phyloP scores from a whole-genome alignment of 2,329 filamentous ascomycete species.

The Juglanconis sp. region DNA sequence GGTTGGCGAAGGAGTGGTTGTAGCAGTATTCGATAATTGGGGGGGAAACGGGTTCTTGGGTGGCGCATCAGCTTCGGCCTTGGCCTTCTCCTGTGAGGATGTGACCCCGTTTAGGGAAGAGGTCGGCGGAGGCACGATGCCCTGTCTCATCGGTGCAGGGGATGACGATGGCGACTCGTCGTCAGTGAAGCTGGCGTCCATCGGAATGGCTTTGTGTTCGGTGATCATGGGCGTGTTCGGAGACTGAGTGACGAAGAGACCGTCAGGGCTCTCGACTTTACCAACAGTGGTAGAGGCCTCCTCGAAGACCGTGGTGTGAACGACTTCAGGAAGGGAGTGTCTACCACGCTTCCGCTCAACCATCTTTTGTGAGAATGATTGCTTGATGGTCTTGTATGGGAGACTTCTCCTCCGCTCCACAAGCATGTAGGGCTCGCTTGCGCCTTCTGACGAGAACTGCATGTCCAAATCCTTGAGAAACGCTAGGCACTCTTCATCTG shows the following conservation, averaged over 20 bases:
- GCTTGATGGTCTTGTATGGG: constrained; percentile 48
- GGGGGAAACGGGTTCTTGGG: constrained; percentile 10
- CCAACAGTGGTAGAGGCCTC: constrained; percentile 22
- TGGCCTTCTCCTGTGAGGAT: background rate
- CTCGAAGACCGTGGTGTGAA: constrained; percentile 54
- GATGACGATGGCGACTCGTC: constrained; percentile 13
- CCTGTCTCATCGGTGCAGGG: constrained; percentile 3
- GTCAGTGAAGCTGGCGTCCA: constrained; percentile 10
- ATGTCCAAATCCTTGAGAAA: constrained; percentile 61
- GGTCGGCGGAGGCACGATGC: background rate
- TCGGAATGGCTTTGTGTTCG: background rate
- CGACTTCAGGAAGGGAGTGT: constrained; percentile 50
- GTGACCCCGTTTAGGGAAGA: background rate
- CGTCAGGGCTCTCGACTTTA: constrained; percentile 18
- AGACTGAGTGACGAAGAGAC: constrained; percentile 25
- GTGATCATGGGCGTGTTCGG: constrained; percentile 1
- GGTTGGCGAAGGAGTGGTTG: background rate
- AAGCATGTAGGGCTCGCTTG: constrained; percentile 37
- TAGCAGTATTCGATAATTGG: background rate
- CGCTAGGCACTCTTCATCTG: constrained; percentile 60
- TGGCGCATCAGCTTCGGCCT: background rate
- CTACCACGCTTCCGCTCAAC: constrained; percentile 59
- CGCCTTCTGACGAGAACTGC: constrained; percentile 42
- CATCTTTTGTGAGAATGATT: constrained; percentile 52
- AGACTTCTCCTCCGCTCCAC: constrained; percentile 42